A percentile compares a stretch with the other conserved stretches of the same genome.
phyloP scores from a whole-genome alignment of 2,329 filamentous ascomycete species.

The Alternaria triticina region DNA sequence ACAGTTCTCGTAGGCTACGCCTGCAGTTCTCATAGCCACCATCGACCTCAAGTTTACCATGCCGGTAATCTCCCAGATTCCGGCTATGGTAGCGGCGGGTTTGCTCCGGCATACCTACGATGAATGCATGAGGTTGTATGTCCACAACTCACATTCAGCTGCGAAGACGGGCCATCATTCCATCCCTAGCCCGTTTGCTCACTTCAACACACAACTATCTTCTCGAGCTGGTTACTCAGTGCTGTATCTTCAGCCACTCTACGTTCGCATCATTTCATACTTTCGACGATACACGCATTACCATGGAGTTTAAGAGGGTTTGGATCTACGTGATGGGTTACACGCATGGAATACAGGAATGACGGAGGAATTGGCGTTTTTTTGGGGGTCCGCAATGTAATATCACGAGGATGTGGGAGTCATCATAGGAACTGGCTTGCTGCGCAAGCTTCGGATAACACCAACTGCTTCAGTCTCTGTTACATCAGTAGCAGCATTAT shows the following conservation, averaged over 20 bases:
- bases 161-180: neutral
- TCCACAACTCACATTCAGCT: neutral
- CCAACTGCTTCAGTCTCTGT: slow-evolving; percentile 18
- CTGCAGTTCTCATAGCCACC: slow-evolving; percentile 64
- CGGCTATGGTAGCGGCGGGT: slow-evolving; percentile 38
- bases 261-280: slow-evolving; percentile 13
- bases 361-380: slow-evolving; percentile 1
- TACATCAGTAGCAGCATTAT: slow-evolving; percentile 18
- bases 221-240: slow-evolving; percentile 33
- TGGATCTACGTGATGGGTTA: slow-evolving; percentile 13
- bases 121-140: neutral
- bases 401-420: slow-evolving; percentile 25
- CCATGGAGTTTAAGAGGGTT: slow-evolving; percentile 31
- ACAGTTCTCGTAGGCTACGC: slow-evolving; percentile 84
- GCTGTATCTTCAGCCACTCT: slow-evolving; percentile 17
- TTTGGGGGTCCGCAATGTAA: slow-evolving; percentile 21
- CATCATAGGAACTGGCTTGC: neutral
- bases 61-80: slow-evolving; percentile 35
- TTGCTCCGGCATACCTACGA: slow-evolving; percentile 21
- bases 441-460: neutral
- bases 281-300: slow-evolving; percentile 24
- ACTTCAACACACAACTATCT: slow-evolving; percentile 12
- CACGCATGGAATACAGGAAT: slow-evolving; percentile 13
- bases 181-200: neutral
- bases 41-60: slow-evolving; percentile 31